Evolutionary conservation across 2,329 filamentous ascomycete genomes (phyloP).

Genomic region (Chlorencoelia australis): DNA sequence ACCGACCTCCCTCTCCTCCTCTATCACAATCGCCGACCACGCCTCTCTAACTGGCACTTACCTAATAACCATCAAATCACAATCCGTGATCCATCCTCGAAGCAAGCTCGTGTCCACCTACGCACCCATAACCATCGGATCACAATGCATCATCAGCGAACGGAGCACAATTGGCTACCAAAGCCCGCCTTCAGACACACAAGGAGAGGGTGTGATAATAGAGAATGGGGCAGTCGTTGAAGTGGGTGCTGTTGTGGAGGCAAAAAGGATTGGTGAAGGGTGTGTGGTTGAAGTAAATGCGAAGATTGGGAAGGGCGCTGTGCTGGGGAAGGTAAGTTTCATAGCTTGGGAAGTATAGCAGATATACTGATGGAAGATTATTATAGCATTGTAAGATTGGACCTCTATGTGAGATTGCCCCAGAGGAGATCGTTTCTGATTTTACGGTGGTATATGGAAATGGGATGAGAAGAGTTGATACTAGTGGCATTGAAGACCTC

Average conservation of each 20-base stretch:
- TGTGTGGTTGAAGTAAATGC: slow-evolving; percentile 52
- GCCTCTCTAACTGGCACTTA: slow-evolving; percentile 60
- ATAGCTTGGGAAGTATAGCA: not conserved
- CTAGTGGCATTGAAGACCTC: slow-evolving; percentile 49
- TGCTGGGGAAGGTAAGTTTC: slow-evolving; percentile 48
- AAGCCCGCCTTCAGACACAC: slow-evolving; percentile 20
- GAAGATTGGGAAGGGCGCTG: slow-evolving; percentile 48
- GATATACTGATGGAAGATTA: slow-evolving; percentile 4
- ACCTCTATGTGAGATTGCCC: slow-evolving; percentile 47
- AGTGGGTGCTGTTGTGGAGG: slow-evolving; percentile 48
- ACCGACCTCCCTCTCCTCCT: slow-evolving; percentile 50
- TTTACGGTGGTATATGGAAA: slow-evolving; percentile 61
- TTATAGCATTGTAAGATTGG: slow-evolving; percentile 60
- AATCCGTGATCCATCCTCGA: slow-evolving; percentile 79
- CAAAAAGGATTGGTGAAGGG: slow-evolving; percentile 38
- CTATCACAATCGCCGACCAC: slow-evolving; percentile 51
- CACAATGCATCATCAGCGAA: slow-evolving; percentile 75
- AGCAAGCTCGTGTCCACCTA: slow-evolving; percentile 67
- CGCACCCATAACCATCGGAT: slow-evolving; percentile 71
- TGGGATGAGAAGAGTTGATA: slow-evolving; percentile 47
- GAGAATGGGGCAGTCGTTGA: slow-evolving; percentile 54
- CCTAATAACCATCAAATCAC: slow-evolving; percentile 66
- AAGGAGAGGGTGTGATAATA: slow-evolving; percentile 35
- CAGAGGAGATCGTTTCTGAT: slow-evolving; percentile 50
- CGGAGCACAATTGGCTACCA: slow-evolving; percentile 43